Base-by-base conservation (phyloP, 2,329 filamentous ascomycete genomes). In the Ceratocystis eucalypticola region DNA sequence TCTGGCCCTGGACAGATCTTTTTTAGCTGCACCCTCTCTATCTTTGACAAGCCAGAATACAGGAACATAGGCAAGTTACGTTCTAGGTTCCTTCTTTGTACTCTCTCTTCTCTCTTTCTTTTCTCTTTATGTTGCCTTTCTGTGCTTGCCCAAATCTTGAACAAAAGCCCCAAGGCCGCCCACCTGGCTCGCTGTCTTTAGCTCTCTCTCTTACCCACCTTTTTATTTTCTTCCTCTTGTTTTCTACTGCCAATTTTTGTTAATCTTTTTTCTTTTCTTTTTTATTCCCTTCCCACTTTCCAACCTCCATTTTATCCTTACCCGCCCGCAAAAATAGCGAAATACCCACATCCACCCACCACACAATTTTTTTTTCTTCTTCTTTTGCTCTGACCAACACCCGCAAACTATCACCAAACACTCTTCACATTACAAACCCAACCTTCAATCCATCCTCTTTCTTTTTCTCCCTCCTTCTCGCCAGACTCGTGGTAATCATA, bases 1-100 rank as follows among this genome's bases (percentile, higher is more conserved):
- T 33, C 53, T 30, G 53, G 53, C 53, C 53, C 53, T 57, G 22
- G 17, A 57, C 53, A 28, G 22, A 57, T 57, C 15, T 57, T 57
- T 57, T 57, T 57, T 57, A 57, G 12, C 25, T 57, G 53, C 53
- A 57, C 53, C 53, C 53, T 57, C 53, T 57, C 53, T 57, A 57
- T 20, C 53, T 30, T 41, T 33, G 53, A 30, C 53, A 57, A 57
- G 53, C 37, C 10, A 15, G 7, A 41, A 41, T 15, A 41, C 37
- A 41, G 37, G 37, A 41, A 41, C 37, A 12, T 41, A 4, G 37
- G 12, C 37, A 41, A 41, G 37, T 41, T 41, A 41, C 37, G 37
- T 33, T 57, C 53, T 30, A 30, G 53, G 53, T 57, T 57, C 53
- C 28, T 57, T 57, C 53, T 57, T 57, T 57, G 53, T 57, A 28